Conservation (phyloP, 1,284 basidiomycete species). For the Chalciporus sp. region DNA sequence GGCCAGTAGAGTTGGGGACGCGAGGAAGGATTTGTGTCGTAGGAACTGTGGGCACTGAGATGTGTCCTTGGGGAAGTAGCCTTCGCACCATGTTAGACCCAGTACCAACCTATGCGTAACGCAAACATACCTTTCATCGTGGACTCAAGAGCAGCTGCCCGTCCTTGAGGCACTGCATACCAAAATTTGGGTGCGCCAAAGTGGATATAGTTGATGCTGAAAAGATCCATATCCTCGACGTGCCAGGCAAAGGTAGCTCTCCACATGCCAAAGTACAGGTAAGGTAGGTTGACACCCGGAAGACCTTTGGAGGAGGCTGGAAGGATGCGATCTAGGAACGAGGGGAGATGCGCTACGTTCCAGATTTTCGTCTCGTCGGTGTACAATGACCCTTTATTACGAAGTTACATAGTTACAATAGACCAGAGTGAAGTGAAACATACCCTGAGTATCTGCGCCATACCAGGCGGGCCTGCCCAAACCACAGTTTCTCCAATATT, state of each 20-base stretch:
- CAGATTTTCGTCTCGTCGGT: slow-evolving; percentile 80
- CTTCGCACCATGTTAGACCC: slow-evolving; percentile 38
- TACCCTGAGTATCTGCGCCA: slow-evolving; percentile 92
- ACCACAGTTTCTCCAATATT: slow-evolving; percentile 92
- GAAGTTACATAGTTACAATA: background rate
- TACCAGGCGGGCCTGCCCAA: slow-evolving; percentile 92
- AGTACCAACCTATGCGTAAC: too few species aligned
- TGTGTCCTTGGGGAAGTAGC: slow-evolving; percentile 86
- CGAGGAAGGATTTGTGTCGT: slow-evolving; percentile 95
- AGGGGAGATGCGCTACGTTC: slow-evolving; percentile 93
- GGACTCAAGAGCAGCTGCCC: slow-evolving; percentile 76
- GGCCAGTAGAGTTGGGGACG: slow-evolving; percentile 83
- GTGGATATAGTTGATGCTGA: slow-evolving; percentile 99
- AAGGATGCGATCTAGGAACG: slow-evolving; percentile 82
- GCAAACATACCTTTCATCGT: slow-evolving; percentile 70
- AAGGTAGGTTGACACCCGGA: slow-evolving; percentile 96
- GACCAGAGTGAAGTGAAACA: slow-evolving; percentile 19
- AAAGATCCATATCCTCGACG: slow-evolving; percentile 97
- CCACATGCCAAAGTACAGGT: slow-evolving; percentile 99
- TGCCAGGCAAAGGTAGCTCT: slow-evolving; percentile 99
- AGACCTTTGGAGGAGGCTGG: slow-evolving; percentile 69
- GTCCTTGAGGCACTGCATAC: slow-evolving; percentile 93
- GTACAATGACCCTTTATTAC: slow-evolving; percentile 75
- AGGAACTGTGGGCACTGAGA: slow-evolving; percentile 90
- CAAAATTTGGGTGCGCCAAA: slow-evolving; percentile 97